A percentile compares a stretch with the other conserved stretches of the same genome.
Evolutionary conservation across 768 basidiomycete species (phyloP).

Genomic region (Mrakia frigida): DNA sequence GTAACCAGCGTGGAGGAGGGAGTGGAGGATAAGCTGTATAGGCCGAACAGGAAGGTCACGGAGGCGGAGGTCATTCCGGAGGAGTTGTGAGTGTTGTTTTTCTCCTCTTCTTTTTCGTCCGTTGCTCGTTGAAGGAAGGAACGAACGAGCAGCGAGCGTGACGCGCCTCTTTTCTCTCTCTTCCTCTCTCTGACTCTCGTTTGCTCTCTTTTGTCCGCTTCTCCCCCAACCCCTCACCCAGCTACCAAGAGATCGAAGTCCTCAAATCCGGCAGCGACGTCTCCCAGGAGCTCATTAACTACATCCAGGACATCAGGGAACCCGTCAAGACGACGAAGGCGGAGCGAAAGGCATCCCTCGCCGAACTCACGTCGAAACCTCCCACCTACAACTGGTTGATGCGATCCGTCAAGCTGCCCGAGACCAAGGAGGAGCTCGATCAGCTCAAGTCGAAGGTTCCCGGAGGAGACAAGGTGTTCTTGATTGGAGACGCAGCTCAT

Average conservation of each 20-base stretch:
- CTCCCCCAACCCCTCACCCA: not conserved
- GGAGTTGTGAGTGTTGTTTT: not conserved
- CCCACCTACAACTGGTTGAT: constrained; percentile 25
- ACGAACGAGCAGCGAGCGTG: too few species aligned
- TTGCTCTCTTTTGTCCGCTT: not conserved
- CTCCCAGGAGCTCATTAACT: not conserved
- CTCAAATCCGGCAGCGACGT: not conserved
- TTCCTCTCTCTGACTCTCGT: not conserved
- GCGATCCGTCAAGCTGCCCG: constrained; percentile 19
- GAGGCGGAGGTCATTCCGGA: constrained; percentile 20
- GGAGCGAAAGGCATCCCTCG: too few species aligned
- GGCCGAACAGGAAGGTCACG: not conserved
- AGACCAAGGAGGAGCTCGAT: constrained; percentile 1
- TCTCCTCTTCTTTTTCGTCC: not conserved
- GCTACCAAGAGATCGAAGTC: not conserved
- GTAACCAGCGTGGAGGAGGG: not conserved
- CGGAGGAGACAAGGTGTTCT: constrained; percentile 23
- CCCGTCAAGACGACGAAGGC: too few species aligned
- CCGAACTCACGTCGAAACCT: too few species aligned
- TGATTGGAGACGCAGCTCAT: constrained; percentile 27
- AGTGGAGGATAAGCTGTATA: constrained; percentile 11
- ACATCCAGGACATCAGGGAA: not conserved
- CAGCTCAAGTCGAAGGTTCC: not conserved
- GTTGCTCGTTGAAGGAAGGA: too few species aligned
- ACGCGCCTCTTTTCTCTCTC: too few species aligned